Percentiles rank a stretch among this genome's conserved stretches.
Evolutionary conservation across 2,329 filamentous ascomycete species (phyloP).

Genomic region (Colletotrichum neosansevieriae): DNA sequence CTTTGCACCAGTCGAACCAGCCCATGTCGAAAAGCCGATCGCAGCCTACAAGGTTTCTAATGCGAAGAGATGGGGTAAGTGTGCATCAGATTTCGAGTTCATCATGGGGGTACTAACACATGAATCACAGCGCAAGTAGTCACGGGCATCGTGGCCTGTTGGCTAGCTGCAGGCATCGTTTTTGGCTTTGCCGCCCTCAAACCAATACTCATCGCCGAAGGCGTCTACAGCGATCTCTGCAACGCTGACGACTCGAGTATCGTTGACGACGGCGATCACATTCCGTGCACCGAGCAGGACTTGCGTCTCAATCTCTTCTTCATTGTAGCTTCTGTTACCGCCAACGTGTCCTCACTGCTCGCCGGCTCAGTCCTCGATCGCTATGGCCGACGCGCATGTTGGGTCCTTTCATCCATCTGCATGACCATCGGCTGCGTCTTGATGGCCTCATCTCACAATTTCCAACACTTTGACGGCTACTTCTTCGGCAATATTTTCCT

Average conservation of each 20-base stretch:
- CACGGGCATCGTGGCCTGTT: conserved; percentile 77
- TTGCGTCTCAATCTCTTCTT: conserved; percentile 89
- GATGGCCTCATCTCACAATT: conserved; percentile 73
- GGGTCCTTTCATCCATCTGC: conserved; percentile 76
- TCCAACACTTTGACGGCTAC: conserved; percentile 79
- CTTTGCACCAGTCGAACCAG: conserved; percentile 45
- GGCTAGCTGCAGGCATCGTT: conserved; percentile 80
- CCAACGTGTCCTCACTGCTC: conserved; percentile 87
- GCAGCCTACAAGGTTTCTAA: conserved; percentile 49
- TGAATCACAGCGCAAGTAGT: conserved; percentile 76
- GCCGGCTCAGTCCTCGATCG: conserved; percentile 87
- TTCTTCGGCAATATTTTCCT: conserved; percentile 81
- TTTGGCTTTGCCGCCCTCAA: conserved; percentile 92
- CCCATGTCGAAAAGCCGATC: conserved; percentile 44
- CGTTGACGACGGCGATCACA: conserved; percentile 45
- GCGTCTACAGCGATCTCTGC: conserved; percentile 77
- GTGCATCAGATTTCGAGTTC: no score
- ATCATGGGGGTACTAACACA: background rate
- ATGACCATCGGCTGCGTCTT: conserved; percentile 76
- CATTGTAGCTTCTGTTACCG: conserved; percentile 86
- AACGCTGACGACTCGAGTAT: conserved; percentile 43
- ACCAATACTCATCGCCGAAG: conserved; percentile 79
- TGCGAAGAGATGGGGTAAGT: conserved; percentile 44
- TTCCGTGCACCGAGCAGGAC: conserved; percentile 56
- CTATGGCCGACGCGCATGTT: conserved; percentile 83